Evolutionary conservation across 805 yeast species (phyloP), one percentile per base, ranked within the genome.

Genomic region (Wickerhamiella alocasiicola): DNA sequence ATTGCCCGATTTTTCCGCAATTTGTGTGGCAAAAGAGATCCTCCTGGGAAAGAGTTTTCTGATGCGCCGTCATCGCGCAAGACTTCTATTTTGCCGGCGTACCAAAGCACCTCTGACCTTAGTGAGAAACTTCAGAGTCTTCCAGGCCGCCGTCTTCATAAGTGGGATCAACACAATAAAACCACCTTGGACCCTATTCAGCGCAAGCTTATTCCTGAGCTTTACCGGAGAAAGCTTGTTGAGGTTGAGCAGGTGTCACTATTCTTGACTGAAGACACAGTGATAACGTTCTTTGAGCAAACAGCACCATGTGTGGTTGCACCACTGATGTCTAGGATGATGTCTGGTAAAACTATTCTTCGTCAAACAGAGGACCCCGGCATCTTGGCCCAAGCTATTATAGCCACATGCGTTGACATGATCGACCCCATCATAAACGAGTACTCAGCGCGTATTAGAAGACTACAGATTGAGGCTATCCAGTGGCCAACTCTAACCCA

Each of bases 171-270:
- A 4, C 31, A 20, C 24, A 26, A 24, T 13, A 9, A 6, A 6
- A 11, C 17, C 12, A 18, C 7, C 9, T 31, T 30, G 5, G 24
- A 19, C 11, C 33, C 26, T 3, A 13, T 18, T 5, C 34, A 30
- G n/a, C 21, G 19, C 16, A 37, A 39, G 11, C 13, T 37, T 21
- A 27, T 29, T 11, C 41, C 41, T 4, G 19, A 21, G 9, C 18
- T 13, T 9, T 37, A 28, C 21, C 29, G 34, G 12, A 17, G 26
- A 12, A 21, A n/a, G n/a, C 56, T 54, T 17, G 74, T 74, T 5
- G 76, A 73, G 0, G 58, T 71, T 9, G 80, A 74, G 50, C 79
- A 74, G 50, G 70, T 69, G 2, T 69, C 77, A 0, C 53, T 73
- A 35, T 74, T 68, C 45, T 44, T 74, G 13, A 56, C 67, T 13